A percentile compares a stretch with the other conserved stretches of the same genome.
These are phyloP conservation scores for Elaeis oleifera DNA, from an alignment of 202 grass and related monocot genomes.

Conservation along the genomic window DNA sequence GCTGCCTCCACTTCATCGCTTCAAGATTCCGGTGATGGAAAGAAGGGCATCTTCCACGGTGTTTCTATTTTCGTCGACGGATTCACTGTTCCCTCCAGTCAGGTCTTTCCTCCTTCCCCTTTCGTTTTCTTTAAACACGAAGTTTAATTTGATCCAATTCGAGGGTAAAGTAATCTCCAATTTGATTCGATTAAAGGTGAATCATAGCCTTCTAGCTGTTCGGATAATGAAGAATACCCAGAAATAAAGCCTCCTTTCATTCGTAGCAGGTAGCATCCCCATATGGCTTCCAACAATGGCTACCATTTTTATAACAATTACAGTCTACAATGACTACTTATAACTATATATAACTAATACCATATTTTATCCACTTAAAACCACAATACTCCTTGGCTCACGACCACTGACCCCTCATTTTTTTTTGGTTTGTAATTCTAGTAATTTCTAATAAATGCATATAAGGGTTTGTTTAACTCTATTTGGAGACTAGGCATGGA, in stretches of 20 bases:
- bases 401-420: too few species aligned
- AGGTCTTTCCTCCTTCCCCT: conserved; percentile 27
- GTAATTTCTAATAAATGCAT: not conserved
- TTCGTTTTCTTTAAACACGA: not conserved
- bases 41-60: conserved; percentile 45
- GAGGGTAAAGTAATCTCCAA: too few species aligned
- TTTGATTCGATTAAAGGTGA: not conserved
- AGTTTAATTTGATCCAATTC: not conserved
- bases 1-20: conserved; percentile 32
- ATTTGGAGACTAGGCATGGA: not conserved
- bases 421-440: not conserved
- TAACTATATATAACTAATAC: too few species aligned
- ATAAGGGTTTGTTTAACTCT: not conserved
- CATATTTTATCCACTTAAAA: too few species aligned
- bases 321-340: too few species aligned
- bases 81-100: conserved; percentile 65
- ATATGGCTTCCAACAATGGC: too few species aligned
- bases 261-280: too few species aligned
- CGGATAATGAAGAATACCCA: too few species aligned
- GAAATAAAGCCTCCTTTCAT: too few species aligned
- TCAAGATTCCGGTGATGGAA: not conserved
- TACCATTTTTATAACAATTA: too few species aligned
- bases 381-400: too few species aligned
- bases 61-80: conserved; percentile 88
- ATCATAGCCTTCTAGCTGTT: not conserved